These are phyloP conservation scores for Starmera dryadoides DNA, from an alignment of 805 yeast species.

Conservation along the genomic window DNA sequence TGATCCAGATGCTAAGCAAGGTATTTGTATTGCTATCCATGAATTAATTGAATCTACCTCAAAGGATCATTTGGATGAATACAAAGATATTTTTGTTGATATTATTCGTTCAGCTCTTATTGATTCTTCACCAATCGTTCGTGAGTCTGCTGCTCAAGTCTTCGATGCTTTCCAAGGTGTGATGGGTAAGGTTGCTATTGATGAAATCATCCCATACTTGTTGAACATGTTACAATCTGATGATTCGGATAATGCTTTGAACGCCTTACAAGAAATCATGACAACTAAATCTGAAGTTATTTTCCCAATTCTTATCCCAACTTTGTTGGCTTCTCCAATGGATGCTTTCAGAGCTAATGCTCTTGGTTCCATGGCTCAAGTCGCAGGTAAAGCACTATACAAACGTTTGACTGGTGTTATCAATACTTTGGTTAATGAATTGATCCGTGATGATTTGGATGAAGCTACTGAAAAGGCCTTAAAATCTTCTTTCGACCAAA, in stretches of 20 bases:
- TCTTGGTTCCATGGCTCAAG: slow-evolving; percentile 78
- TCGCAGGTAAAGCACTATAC: slow-evolving; percentile 79
- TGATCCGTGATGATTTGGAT: slow-evolving; percentile 32
- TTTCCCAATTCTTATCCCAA: slow-evolving; percentile 89
- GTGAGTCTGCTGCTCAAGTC: slow-evolving; percentile 88
- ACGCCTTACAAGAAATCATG: slow-evolving; percentile 89
- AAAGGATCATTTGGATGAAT: slow-evolving; percentile 49
- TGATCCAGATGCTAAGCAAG: slow-evolving; percentile 86
- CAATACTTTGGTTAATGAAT: slow-evolving; percentile 61
- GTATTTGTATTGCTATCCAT: slow-evolving; percentile 88
- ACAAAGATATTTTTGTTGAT: slow-evolving; percentile 61
- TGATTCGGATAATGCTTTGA: slow-evolving; percentile 67
- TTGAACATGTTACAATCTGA: slow-evolving; percentile 57
- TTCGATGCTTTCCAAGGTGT: slow-evolving; percentile 81
- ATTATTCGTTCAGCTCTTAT: slow-evolving; percentile 75
- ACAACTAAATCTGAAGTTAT: slow-evolving; percentile 82
- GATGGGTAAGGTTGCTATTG: slow-evolving; percentile 80
- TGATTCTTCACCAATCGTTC: slow-evolving; percentile 64
- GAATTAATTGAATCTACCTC: slow-evolving; percentile 78
- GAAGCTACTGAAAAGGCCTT: slow-evolving; percentile 33
- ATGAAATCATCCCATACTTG: slow-evolving; percentile 80
- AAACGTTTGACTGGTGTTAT: slow-evolving; percentile 67
- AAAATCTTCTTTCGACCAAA: slow-evolving; percentile 51
- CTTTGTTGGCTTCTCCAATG: slow-evolving; percentile 74
- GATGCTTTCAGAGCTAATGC: slow-evolving; percentile 83